Base-by-base conservation (phyloP, 1,139 yeast species). In the Meyerozyma carpophila region DNA sequence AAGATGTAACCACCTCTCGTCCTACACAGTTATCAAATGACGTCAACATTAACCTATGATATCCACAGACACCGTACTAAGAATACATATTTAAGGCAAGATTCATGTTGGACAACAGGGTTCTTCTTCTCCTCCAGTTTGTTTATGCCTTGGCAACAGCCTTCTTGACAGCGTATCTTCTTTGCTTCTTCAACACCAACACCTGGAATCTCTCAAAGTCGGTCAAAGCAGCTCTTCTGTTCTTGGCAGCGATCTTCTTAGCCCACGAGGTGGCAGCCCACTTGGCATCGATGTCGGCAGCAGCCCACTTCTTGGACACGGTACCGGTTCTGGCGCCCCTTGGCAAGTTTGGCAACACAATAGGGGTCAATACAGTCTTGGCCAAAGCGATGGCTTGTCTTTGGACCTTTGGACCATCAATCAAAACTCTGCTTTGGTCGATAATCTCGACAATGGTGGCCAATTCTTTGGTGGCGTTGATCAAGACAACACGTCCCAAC, bases 121-220 rank as follows among this genome's bases (percentile, higher is more conserved):
- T 73, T 63, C 89, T 91, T 21, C 81, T 86, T 20, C 26, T 18
- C 16, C 26, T 21, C 93, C 43, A 41, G 27, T 29, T 41, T 21
- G 56, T 52, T 54, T 58, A 59, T 50, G 62, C 62, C 59, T 59
- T 57, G 50, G 61, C 63, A 51, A 70, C 65, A 61, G 75, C 74
- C 64, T 89, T 91, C 81, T 86, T 87, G 68, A 91, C 91, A 75
- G 93, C 90, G 70, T 73, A 84, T 80, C 93, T 86, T 79, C 89
- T 89, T 82, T 91, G 96, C 84, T 90, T 93, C 87, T 87, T 91
- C 74, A 89, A 84, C 62, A 89, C 94, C 73, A 87, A 72, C 63
- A 91, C 98, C 82, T 93, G 97, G 97, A 93, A 93, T 84, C 99
- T 91, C 82, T 93, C 97, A 67, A 93, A 93, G 78, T 93, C 99